These are phyloP conservation scores for Orbilia oligospora DNA, from an alignment of 2,329 filamentous ascomycete genomes.

Conservation along the genomic window DNA sequence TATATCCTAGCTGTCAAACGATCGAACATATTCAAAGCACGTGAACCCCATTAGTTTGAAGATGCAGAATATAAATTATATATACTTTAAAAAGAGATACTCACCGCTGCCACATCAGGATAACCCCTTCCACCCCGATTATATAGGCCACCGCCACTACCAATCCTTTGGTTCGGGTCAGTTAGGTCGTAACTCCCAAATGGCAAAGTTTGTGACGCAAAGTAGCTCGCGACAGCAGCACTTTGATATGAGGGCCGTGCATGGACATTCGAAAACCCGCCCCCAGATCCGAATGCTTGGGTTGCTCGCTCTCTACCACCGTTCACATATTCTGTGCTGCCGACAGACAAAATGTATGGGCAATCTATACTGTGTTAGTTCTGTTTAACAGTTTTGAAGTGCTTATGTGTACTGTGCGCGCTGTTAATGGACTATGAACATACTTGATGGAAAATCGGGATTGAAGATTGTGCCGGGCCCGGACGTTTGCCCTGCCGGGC, in stretches of 20 bases:
- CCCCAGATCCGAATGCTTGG: conserved; percentile 67
- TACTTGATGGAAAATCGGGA: conserved; percentile 68
- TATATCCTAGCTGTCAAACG: conserved; percentile 64
- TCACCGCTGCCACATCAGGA: conserved; percentile 70
- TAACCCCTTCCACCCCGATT: conserved; percentile 70
- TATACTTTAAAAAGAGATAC: conserved; percentile 60
- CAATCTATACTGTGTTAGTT: conserved; percentile 67
- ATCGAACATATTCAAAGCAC: conserved; percentile 41
- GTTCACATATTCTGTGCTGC: conserved; percentile 64
- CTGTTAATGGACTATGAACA: not conserved
- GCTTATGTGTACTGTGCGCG: too few relatives aligned
- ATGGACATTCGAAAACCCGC: conserved; percentile 70
- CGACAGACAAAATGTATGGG: conserved; percentile 71
- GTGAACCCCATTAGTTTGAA: conserved; percentile 61
- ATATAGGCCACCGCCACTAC: conserved; percentile 67
- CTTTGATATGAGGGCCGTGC: conserved; percentile 68
- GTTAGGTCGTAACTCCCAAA: conserved; percentile 63
- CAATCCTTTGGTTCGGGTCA: conserved; percentile 65
- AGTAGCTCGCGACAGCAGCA: conserved; percentile 68
- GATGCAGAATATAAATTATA: conserved; percentile 17
- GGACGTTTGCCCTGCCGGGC: conserved; percentile 65
- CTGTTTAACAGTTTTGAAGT: too few relatives aligned
- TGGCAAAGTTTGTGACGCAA: conserved; percentile 64
- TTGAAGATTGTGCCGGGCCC: conserved; percentile 67
- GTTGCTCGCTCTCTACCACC: conserved; percentile 61